Base-by-base conservation (phyloP, 2,329 filamentous ascomycete genomes). In the Sclerotinia minor region DNA sequence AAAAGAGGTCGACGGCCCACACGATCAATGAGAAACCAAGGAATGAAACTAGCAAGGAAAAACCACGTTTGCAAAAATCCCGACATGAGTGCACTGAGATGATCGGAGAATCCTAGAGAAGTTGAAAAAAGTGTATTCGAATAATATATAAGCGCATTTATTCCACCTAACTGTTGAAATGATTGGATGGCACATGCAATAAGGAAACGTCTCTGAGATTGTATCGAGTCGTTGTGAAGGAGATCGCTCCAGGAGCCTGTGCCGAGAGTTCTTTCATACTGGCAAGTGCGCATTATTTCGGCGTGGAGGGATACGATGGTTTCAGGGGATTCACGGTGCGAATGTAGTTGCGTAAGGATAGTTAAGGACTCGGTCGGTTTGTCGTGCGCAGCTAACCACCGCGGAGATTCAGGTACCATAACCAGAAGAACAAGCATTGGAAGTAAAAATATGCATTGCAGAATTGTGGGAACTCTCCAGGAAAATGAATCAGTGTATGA, bases 1-100 rank as follows among this genome's bases (percentile, higher is more conserved):
- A 92, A 90, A 69, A 92, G 83, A 73, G 86, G 85, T 19, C 89
- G 83, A 35, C 90, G 86, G 8, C 88, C 89, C 1, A 89, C 83
- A 1, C 87, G 83, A 77, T 83, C 81, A 60, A 83, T 82, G 1
- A 79, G 70, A 7, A 79, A 73, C 47, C 79, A 72, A 2, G 80
- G 78, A 4, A 80, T 76, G n/a, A 79, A 77, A 0, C 78, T 80
- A 0, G 79, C 78, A 29, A 80, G 59, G 68, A 80, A 79, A 69
- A 80, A 80, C 78, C 78, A 82, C 0, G 82, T 83, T 73, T 84
- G 81, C 17, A 84, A 76, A 70, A 84, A 81, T 45, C 83, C 83
- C n/a, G 82, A 82, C 75, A 86, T 82, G 45, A 85, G 77, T 4
- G 82, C 76, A 4, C 83, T 80, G 73, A 83, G 79, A 54, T 80